These are phyloP conservation scores for Mycena amicta DNA, from an alignment of 768 basidiomycete species.

Conservation along the genomic window DNA sequence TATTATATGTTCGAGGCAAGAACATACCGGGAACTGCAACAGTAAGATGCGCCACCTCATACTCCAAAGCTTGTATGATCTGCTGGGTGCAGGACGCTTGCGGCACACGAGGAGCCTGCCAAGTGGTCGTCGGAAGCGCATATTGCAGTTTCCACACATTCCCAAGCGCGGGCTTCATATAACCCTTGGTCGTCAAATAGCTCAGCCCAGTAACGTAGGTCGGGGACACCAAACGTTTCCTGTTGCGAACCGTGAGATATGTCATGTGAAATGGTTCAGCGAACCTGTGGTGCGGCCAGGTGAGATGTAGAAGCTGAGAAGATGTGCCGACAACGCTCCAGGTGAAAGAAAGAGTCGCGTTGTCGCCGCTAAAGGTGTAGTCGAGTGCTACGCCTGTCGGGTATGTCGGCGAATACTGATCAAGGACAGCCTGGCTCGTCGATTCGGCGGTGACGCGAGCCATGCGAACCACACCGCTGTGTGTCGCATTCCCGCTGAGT, in stretches of 20 bases:
- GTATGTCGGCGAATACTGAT: constrained; percentile 33
- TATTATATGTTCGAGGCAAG: neutral
- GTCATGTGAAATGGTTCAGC: constrained; percentile 1
- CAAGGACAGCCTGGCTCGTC: constrained; percentile 31
- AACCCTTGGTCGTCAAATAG: constrained; percentile 37
- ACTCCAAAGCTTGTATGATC: constrained; percentile 40
- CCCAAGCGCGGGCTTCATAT: constrained; percentile 36
- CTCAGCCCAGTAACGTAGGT: constrained; percentile 26
- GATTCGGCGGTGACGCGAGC: constrained; percentile 28
- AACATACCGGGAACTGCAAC: constrained; percentile 39
- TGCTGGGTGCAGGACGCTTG: constrained; percentile 32
- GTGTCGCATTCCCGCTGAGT: constrained; percentile 26
- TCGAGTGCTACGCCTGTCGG: constrained; percentile 32
- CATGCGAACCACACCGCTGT: constrained; percentile 34
- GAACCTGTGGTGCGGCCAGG: constrained; percentile 39
- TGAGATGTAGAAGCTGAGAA: constrained; percentile 34
- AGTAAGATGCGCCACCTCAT: constrained; percentile 52
- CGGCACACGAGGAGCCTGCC: constrained; percentile 34
- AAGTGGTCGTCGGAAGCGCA: constrained; percentile 34
- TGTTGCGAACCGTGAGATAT: no score
- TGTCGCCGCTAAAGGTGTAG: constrained; percentile 32
- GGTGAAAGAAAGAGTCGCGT: constrained; percentile 34
- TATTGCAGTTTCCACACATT: constrained; percentile 35
- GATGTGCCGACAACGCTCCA: constrained; percentile 34
- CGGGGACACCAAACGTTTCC: constrained; percentile 30